These are phyloP conservation scores for Tripidium arundinaceum DNA, from an alignment of 202 grass and related monocot genomes.

Conservation along the genomic window DNA sequence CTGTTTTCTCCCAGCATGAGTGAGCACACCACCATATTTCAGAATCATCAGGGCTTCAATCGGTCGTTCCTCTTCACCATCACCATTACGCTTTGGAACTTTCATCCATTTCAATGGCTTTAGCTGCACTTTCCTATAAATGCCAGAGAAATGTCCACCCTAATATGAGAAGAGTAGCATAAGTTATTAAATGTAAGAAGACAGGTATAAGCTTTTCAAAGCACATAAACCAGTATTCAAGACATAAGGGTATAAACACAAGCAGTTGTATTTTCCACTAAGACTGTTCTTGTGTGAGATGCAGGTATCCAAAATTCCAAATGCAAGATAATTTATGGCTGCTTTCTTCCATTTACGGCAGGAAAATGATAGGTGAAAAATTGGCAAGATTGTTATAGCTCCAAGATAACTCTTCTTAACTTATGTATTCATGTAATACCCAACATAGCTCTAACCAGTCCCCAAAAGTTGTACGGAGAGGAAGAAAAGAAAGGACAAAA, in stretches of 20 bases:
- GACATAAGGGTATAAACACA: constrained; percentile 5
- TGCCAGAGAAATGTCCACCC: constrained; percentile 98
- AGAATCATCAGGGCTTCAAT: constrained; percentile 98
- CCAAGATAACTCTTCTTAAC: not conserved
- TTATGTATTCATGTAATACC: not conserved
- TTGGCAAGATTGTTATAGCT: not conserved
- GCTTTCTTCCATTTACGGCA: constrained; percentile 4
- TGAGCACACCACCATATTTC: constrained; percentile 98
- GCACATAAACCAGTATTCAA: constrained; percentile 16
- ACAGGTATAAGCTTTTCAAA: constrained; percentile 13
- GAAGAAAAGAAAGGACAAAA: not conserved
- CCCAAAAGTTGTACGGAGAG: not conserved
- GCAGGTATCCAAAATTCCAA: not conserved
- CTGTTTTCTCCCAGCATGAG: constrained; percentile 99
- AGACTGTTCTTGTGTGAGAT: not conserved
- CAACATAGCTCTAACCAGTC: not conserved
- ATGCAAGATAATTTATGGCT: not conserved
- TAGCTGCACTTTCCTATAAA: constrained; percentile 98
- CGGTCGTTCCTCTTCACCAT: constrained; percentile 84
- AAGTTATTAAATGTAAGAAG: constrained; percentile 15
- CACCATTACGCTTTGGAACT: constrained; percentile 62
- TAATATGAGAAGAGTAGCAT: constrained; percentile 24
- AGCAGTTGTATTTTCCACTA: not conserved
- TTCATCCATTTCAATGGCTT: constrained; percentile 96
- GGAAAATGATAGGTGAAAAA: constrained; percentile 8